These are phyloP conservation scores for Stemphylium vesicarium DNA, from an alignment of 2,329 filamentous ascomycete genomes.

Conservation along the genomic window DNA sequence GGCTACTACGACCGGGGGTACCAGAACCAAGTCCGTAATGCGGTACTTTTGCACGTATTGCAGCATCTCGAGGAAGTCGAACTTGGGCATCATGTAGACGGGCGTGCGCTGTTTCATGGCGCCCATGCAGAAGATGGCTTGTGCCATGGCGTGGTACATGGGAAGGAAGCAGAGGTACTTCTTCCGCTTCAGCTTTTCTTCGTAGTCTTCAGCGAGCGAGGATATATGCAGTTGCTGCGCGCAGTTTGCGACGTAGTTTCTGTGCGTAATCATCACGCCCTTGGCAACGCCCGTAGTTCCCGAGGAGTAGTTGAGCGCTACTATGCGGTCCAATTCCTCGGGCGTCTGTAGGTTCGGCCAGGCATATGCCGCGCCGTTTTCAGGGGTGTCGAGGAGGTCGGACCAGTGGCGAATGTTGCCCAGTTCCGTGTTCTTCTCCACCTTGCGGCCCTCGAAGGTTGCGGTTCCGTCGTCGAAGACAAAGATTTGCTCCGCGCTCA, in stretches of 20 bases:
- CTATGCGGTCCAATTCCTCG: slow-evolving; percentile 60
- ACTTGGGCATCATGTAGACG: slow-evolving; percentile 79
- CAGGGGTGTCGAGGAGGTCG: slow-evolving; percentile 57
- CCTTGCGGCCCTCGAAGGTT: slow-evolving; percentile 53
- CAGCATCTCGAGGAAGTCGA: slow-evolving; percentile 77
- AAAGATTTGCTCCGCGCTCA: slow-evolving; percentile 65
- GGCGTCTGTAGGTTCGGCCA: slow-evolving; percentile 66
- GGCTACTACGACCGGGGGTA: slow-evolving; percentile 77
- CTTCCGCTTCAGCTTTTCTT: slow-evolving; percentile 51
- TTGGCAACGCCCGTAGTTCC: slow-evolving; percentile 84
- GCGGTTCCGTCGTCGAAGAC: slow-evolving; percentile 65
- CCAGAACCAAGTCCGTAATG: slow-evolving; percentile 70
- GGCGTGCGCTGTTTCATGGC: slow-evolving; percentile 64
- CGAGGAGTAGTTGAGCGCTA: slow-evolving; percentile 79
- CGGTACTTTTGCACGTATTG: slow-evolving; percentile 69
- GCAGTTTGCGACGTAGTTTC: slow-evolving; percentile 76
- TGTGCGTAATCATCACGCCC: slow-evolving; percentile 81
- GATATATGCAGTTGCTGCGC: slow-evolving; percentile 62
- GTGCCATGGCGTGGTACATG: slow-evolving; percentile 60
- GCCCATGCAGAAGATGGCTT: slow-evolving; percentile 72
- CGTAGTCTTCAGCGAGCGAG: slow-evolving; percentile 57
- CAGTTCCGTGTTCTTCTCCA: slow-evolving; percentile 45
- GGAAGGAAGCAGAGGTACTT: slow-evolving; percentile 72
- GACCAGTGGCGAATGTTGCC: slow-evolving; percentile 66
- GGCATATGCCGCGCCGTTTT: slow-evolving; percentile 62